Evolutionary conservation across 2,329 filamentous ascomycete species (phyloP), one percentile per base, ranked within the genome.

Genomic region (Talaromyces sp.): DNA sequence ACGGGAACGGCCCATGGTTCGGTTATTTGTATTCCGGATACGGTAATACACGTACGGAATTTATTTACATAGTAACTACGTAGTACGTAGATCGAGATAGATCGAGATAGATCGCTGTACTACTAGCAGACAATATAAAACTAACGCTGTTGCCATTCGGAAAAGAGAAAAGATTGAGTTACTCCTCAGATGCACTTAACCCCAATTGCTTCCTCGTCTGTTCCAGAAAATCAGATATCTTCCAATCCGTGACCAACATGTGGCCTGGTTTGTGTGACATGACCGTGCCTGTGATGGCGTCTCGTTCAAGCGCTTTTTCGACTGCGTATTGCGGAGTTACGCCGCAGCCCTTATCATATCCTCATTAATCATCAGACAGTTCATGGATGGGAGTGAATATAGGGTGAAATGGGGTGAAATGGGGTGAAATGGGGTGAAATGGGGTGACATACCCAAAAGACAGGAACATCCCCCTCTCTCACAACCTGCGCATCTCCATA

Each of bases 271-370:
- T 78, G 72, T 88, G 85, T 0, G 78, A 81, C 75, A 88, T 83
- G 1, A 86, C 76, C 1, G 76, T 74, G 0, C 85, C 85, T 48
- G 80, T 65, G 46, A 85, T 64, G 7, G 68, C 71, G 7, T 82
- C 81, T 59, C 74, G 75, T 77, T 85, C 80, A 1, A 87, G 81
- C 13, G 83, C 81, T 58, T 74, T 75, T 77, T 85, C 80, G 1
- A 87, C 81, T 13, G 83, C 84, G 65, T 85, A 80, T 65, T 87
- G 84, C 1, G 85, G 84, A 37, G 85, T 87, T 10, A 87, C 84
- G 35, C 84, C 84, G 65, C 84, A 88, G 0, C 82, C 85, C 83
- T 84, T n/a, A n/a, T n/a, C n/a, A n/a, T n/a, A 83, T 62, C 84
- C 2, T 11, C 21, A 84, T 3, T 84, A 78, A 0, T 81, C 82